Conservation (phyloP, 2,329 filamentous ascomycete genomes). For the Alternaria incomplexa region DNA sequence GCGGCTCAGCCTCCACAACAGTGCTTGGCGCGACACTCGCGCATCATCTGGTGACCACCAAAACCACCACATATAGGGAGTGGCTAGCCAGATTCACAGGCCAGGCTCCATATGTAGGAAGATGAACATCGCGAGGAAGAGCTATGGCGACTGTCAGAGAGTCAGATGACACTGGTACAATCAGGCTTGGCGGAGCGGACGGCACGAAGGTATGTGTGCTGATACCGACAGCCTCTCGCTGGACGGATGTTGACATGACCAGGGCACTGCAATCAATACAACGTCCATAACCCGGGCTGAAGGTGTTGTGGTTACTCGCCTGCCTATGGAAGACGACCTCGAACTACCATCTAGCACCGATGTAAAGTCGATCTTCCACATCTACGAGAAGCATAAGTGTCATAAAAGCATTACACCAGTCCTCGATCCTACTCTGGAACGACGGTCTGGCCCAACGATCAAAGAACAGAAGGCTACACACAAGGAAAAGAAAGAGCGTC, state of each 20-base stretch:
- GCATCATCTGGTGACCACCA: neutral
- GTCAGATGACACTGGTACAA: neutral
- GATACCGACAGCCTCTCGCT: neutral
- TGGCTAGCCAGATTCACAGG: neutral
- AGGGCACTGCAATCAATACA: neutral
- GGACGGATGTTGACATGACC: neutral
- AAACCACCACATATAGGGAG: neutral
- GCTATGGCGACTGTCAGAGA: neutral
- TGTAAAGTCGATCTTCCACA: neutral
- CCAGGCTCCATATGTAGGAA: neutral
- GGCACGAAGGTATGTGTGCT: neutral
- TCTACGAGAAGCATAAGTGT: neutral
- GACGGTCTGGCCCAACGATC: conserved; percentile 9
- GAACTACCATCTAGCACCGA: neutral
- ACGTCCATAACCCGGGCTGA: neutral
- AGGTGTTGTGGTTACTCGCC: neutral
- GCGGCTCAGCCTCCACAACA: conserved; percentile 16
- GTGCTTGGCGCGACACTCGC: conserved; percentile 15
- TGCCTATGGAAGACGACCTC: neutral
- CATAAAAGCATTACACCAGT: conserved; percentile 1
- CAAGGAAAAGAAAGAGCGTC: conserved; percentile 12
- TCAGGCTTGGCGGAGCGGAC: neutral
- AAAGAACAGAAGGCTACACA: conserved; percentile 18
- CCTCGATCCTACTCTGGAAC: neutral
- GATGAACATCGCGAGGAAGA: neutral